A percentile compares a stretch with the other conserved stretches of the same genome.
Evolutionary conservation across 2,329 filamentous ascomycete genomes (phyloP).

Genomic region (Botrytis aclada): DNA sequence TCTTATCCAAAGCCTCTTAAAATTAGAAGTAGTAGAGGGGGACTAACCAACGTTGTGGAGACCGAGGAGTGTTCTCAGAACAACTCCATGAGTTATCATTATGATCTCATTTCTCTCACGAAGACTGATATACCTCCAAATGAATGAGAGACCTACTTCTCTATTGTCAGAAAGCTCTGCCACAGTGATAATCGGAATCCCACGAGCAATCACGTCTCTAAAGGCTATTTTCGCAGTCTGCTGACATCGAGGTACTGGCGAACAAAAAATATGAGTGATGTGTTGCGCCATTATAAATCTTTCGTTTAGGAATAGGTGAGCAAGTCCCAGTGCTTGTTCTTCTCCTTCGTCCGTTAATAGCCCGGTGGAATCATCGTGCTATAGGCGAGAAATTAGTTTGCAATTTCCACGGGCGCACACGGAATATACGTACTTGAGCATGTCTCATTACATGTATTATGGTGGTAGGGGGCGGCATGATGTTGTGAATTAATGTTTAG

Average conservation of each 20-base stretch:
- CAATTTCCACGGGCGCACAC: neutral
- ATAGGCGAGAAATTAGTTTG: neutral
- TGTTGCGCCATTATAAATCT: neutral
- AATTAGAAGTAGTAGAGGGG: fast-evolving
- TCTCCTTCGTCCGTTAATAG: neutral
- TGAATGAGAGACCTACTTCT: neutral
- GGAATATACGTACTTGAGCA: neutral
- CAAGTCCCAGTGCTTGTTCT: neutral
- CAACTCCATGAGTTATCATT: neutral
- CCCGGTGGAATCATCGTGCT: neutral
- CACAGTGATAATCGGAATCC: neutral
- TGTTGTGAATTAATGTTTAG: no score
- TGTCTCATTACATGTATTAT: conserved; percentile 1
- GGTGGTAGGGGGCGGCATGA: neutral
- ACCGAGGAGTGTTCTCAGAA: neutral
- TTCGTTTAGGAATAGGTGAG: neutral
- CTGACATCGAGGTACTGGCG: neutral
- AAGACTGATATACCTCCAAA: neutral
- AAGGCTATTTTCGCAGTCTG: neutral
- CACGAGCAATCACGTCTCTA: neutral
- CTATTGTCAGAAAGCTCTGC: neutral
- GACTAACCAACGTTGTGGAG: neutral
- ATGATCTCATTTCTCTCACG: conserved; percentile 2
- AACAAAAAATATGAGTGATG: neutral
- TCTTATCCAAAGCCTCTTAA: neutral